Base-by-base conservation (phyloP, 495 filamentous ascomycete genomes). In the Hyphodiscus hymeniophilus region DNA sequence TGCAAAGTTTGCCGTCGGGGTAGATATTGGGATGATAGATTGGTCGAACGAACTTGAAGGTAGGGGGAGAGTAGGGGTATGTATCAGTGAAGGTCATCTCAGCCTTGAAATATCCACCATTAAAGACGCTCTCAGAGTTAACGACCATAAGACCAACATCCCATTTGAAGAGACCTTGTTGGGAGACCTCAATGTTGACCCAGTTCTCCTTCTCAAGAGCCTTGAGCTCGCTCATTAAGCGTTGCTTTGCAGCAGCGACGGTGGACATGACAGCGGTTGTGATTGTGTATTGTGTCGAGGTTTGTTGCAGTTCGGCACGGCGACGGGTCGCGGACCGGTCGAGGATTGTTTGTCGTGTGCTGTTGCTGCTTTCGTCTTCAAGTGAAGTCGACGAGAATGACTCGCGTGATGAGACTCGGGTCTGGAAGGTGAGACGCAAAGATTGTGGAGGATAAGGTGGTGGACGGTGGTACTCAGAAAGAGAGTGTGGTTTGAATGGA, bases 21-120 rank as follows among this genome's bases (percentile, higher is more conserved):
- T 96, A 95, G 62, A 98, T 81, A 62, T 98, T 98, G 5, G 92
- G 92, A 66, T 98, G 92, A 65, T 82, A 88, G 38, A 90, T 74
- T 18, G 89, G 85, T 7, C 80, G 74, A 13, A 77, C 60, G 72
- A 98, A 96, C 42, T 81, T 80, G 69, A 98, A 98, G 60, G 84
- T 85, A 65, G 90, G 90, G n/a, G 92, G 92, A 23, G 75, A 69
- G 64, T 86, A 94, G 1, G 92, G 92, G 70, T 97, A 98, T 57
- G 95, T 87, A 46, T 77, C 68, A 18, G 87, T 82, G 59, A 98
- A 97, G 13, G 73, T 79, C 84, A 98, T 92, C 40, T 78, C 74
- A 52, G 72, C 74, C 63, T 84, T 85, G 69, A 96, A 89, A 62
- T 96, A 98, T 52, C 84, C 92, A 39, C 88, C 87, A 60, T 95